These are phyloP conservation scores for Lachancea sp. DNA, from an alignment of 805 yeast species.

Conservation along the genomic window DNA sequence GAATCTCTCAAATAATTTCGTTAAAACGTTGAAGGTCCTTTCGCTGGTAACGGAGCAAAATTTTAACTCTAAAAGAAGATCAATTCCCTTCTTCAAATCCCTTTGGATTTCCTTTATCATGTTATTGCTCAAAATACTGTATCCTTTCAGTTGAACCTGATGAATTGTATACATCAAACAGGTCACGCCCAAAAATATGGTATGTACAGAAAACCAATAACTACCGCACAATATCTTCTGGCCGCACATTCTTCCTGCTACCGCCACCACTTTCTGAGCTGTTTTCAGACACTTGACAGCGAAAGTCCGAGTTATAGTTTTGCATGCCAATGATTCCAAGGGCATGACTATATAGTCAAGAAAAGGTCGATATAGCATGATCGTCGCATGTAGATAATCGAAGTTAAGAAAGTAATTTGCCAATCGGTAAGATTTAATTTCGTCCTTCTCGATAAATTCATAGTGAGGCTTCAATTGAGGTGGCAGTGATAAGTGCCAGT, in stretches of 20 bases:
- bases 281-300: constrained; percentile 81
- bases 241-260: constrained; percentile 74
- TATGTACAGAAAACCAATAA: constrained; percentile 87
- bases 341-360: constrained; percentile 62
- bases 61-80: constrained; percentile 58
- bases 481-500: constrained; percentile 70
- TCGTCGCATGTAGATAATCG: constrained; percentile 68
- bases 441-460: constrained; percentile 50
- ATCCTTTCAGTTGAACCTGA: constrained; percentile 12
- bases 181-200: constrained; percentile 83
- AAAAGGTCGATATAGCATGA: constrained; percentile 80
- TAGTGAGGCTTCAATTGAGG: constrained; percentile 62
- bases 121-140: constrained; percentile 7
- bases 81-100: constrained; percentile 67
- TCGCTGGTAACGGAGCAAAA: constrained; percentile 67
- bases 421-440: constrained; percentile 44
- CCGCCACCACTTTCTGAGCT: constrained; percentile 72
- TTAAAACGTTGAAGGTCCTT: constrained; percentile 69
- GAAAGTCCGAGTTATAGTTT: constrained; percentile 56
- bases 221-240: constrained; percentile 71
- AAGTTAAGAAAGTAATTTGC: constrained; percentile 71
- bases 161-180: constrained; percentile 59
- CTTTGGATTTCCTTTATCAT: constrained; percentile 36
- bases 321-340: constrained; percentile 36
- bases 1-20: constrained; percentile 66